Base-by-base conservation (phyloP, 2,329 filamentous ascomycete species). In the Teratosphaeria nubilosa region DNA sequence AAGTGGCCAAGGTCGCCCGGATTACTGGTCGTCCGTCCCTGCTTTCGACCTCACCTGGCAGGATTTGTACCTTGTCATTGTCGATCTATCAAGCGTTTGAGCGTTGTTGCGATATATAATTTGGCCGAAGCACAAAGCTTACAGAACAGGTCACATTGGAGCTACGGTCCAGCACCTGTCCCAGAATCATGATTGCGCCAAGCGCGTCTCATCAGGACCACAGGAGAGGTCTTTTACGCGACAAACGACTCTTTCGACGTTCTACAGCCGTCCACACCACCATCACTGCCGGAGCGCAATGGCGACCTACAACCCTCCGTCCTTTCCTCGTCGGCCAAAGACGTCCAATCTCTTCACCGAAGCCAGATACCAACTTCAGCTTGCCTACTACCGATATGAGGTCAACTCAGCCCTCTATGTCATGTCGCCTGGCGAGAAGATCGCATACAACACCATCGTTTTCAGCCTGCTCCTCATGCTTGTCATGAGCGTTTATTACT, bases 371-470 rank as follows among this genome's bases (percentile, higher is more conserved):
- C 65, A 65, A 53, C 53, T 62, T 11, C 59, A 66, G 41, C 59
- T 69, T 48, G 54, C 58, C 30, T 66, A 69, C 61, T 68, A 65
- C 54, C 66, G 64, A 24, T 69, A 69, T 52, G 60, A 67, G 51
- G 55, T 69, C 58, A 66, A 67, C 58, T 65, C 66, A 6, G 63
- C 60, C 5, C 58, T 65, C 5, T 69, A 69, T 56, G 64, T 69
- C 55, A 66, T 69, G 66, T 65, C 63, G 10, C 59, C 66, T 1
- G 62, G 60, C 3, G 66, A 69, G 58, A 69, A 69, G 57, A 53
- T 65, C 14, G 62, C 63, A n/a, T 65, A 64, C 66, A 69, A 69
- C 56, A 41, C 64, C 24, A 56, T 66, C 24, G 27, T 65, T 10
- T 48, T 69, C 14, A 58, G 60, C 22, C 24, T 65, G 34, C 53